Conservation (phyloP, 768 basidiomycete species). For the Termitomyces sp. region DNA sequence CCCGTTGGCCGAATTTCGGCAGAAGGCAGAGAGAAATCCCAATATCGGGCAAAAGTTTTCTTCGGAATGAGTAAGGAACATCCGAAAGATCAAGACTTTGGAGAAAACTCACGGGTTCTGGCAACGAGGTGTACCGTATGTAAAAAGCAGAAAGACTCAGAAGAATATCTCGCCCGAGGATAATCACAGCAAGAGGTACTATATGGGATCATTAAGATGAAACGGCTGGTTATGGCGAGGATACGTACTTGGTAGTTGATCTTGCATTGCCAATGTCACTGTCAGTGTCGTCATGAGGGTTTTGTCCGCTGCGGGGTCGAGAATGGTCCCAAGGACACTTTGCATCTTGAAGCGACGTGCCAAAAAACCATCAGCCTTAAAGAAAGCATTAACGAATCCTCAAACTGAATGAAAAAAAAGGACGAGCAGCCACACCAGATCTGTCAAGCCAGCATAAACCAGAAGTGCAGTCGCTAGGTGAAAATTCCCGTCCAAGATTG, state of each 20-base stretch:
- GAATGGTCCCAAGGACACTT: constrained; percentile 90
- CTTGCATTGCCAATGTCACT: constrained; percentile 78
- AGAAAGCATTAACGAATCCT: constrained; percentile 2
- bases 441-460: constrained; percentile 89
- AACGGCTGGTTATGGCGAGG: background rate
- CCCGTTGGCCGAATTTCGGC: constrained; percentile 90
- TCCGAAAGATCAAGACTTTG: background rate
- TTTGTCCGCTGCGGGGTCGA: constrained; percentile 98
- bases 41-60: constrained; percentile 93
- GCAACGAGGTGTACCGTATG: constrained; percentile 87
- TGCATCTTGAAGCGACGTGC: constrained; percentile 85
- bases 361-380: constrained; percentile 87
- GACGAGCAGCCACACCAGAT: constrained; percentile 58
- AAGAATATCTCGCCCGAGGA: constrained; percentile 86
- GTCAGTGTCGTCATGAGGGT: constrained; percentile 92
- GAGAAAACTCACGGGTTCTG: constrained; percentile 64
- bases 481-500: constrained; percentile 80
- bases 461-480: constrained; percentile 77
- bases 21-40: constrained; percentile 94
- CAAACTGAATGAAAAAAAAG: constrained; percentile 7
- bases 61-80: constrained; percentile 23
- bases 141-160: constrained; percentile 89
- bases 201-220: constrained; percentile 3
- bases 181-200: constrained; percentile 85
- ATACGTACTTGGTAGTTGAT: constrained; percentile 73